Base-by-base conservation (phyloP, 169 alveolate genomes). In the Plasmodium coatneyi region DNA sequence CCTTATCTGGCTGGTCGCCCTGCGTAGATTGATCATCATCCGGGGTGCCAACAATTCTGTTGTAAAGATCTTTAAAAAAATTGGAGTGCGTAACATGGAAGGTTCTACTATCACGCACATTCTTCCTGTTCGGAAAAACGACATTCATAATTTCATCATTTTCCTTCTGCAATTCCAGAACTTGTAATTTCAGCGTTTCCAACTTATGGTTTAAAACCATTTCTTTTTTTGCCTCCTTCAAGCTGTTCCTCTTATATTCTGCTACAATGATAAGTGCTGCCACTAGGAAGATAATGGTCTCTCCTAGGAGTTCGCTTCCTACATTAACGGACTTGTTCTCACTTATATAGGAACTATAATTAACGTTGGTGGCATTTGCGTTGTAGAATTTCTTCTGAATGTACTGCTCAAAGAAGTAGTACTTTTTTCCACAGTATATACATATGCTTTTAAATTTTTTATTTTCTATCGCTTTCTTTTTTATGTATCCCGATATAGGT, bases 291-390 rank as follows among this genome's bases (percentile, higher is more conserved):
- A 96, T 92, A 7, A 96, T 84, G 41, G 95, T 52, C 46, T 96
- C 97, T 30, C 97, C 97, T 1, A 96, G 81, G 14, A 96, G 66
- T 81, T 96, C 97, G 46, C 96, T 95, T n/a, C 97, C 97, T 71
- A 96, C 95, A 34, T 92, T 95, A 10, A 96, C 97, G 10, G 97
- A 96, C 41, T 93, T 93, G 49, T 86, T 96, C 34, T 93, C 96
- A 39, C 96, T 93, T 41, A 96, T 82, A 83, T 83, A 92, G 25
- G 97, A 95, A 34, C 95, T 95, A 32, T 95, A 94, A 54, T 96
- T 90, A 46, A 90, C 91, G 82, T 90, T 80, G 30, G 95, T 90
- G 22, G 83, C 32, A 81, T 90, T 90, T 2, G 95, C 43, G n/a
- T 90, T 90, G 70, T 96, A 96, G 87, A 96, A 96, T 71, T 96